These are phyloP conservation scores for Blastocystis sp. DNA, from an alignment of 352 stramenopile genomes.

Conservation along the genomic window DNA sequence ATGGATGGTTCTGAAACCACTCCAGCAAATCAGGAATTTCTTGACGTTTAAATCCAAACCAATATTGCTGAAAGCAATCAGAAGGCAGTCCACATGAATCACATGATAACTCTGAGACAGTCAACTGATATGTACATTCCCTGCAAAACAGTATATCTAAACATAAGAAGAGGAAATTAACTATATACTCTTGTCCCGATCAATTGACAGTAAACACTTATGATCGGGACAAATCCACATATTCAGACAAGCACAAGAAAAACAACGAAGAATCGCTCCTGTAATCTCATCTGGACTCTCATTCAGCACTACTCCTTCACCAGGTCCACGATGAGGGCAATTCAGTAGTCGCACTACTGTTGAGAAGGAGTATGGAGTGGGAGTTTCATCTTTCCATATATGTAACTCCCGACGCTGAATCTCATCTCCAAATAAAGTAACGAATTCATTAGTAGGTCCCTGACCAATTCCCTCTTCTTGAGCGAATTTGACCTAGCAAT, in stretches of 20 bases:
- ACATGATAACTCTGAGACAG: not conserved
- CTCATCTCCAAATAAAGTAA: slow-evolving; percentile 10
- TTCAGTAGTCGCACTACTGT: not conserved
- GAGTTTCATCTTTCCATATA: slow-evolving; percentile 1
- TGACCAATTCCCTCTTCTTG: slow-evolving; percentile 25
- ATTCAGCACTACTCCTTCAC: not conserved
- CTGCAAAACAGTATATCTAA: not conserved
- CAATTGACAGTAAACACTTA: not conserved
- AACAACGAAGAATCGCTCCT: not conserved
- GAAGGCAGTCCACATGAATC: not conserved
- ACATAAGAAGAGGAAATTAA: not conserved
- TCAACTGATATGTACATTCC: not conserved
- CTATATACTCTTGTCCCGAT: not conserved
- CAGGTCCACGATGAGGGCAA: not conserved
- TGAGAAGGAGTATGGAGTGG: not conserved
- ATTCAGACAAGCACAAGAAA: not conserved
- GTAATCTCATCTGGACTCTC: not conserved
- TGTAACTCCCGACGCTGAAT: not conserved
- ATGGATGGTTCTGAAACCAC: not conserved
- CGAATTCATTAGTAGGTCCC: slow-evolving; percentile 6
- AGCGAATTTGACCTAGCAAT: not conserved
- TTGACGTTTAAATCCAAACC: not conserved
- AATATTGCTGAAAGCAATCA: not conserved
- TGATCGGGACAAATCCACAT: not conserved
- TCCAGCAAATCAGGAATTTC: not conserved